Evolutionary conservation across 2,329 filamentous ascomycete genomes (phyloP).

Genomic region (Pseudogymnoascus sp.): DNA sequence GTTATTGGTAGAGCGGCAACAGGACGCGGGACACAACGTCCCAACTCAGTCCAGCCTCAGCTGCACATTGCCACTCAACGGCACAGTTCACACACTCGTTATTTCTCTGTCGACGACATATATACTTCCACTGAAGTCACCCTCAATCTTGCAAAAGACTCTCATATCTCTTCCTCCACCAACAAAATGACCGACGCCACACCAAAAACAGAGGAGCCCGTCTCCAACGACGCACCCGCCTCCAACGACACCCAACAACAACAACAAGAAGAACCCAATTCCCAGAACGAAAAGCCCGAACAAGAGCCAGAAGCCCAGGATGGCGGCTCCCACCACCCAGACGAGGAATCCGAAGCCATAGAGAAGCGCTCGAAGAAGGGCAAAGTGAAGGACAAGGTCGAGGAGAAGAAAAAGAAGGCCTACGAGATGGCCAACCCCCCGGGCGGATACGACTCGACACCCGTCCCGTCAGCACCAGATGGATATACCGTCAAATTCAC

Average conservation of each 20-base stretch:
- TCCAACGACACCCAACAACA: not conserved
- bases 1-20: not conserved
- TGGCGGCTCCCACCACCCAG: not conserved
- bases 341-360: not conserved
- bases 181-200: not conserved
- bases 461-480: conserved; percentile 62
- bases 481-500: conserved; percentile 82
- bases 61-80: not conserved
- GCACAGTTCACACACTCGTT: not conserved
- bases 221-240: not conserved
- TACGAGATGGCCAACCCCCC: conserved; percentile 24
- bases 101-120: not conserved
- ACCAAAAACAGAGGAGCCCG: not conserved
- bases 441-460: conserved; percentile 73
- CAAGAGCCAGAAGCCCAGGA: not conserved
- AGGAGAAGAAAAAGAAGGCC: conserved; percentile 24
- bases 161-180: not conserved
- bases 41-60: not conserved
- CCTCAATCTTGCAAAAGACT: not conserved
- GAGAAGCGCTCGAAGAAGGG: conserved; percentile 1
- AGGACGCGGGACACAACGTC: not conserved
- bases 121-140: not conserved
- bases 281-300: not conserved
- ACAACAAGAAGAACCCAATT: not conserved
- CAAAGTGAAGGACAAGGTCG: conserved; percentile 24